Evolutionary conservation across 78 protist genomes (phyloP), one percentile per base, ranked within the genome.

Genomic region (Dictyostelium discoideum): DNA sequence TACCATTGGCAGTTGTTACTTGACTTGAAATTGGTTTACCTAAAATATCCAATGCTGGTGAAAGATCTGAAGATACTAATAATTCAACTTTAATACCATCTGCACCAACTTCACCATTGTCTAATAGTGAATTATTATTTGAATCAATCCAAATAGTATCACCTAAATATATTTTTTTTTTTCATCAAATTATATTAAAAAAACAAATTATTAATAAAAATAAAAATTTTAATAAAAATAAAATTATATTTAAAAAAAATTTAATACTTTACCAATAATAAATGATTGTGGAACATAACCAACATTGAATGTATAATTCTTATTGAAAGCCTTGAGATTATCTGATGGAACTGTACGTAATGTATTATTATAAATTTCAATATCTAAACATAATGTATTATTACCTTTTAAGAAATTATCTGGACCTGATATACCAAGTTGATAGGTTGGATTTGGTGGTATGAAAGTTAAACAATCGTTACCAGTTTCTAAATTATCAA

Each of bases 241-340:
- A n/a, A n/a, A 29, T n/a, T 44, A 42, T 5, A 5, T 42, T 42
- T 42, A 42, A 42, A 42, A 42, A 5, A 2, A 2, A 2, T 42
- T 42, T 42, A 42, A 32, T 24, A 32, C 77, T 24, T 37, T 32
- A 77, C 87, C 86, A 24, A 92, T 92, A 37, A 11, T 20, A 10
- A 26, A n/a, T 40, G 50, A 54, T 82, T 44, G 78, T 13, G 85
- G 87, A 3, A 67, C 69, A 14, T 24, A 92, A 92, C 95, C 95
- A 24, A 44, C 92, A 18, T 85, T 77, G 48, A 77, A n/a, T 3
- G n/a, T 18, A 10, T 14, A 79, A 16, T 79, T 46, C 14, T 79
- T 44, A 9, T 79, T 44, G 32, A 39, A 44, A 79, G 84, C 84
- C 44, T 44, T 79, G n/a, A 79, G 29, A 44, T 44, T 44, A 20